These are phyloP conservation scores for Sugiyamaella sp. DNA, from an alignment of 1,139 yeast genomes.

Conservation along the genomic window DNA sequence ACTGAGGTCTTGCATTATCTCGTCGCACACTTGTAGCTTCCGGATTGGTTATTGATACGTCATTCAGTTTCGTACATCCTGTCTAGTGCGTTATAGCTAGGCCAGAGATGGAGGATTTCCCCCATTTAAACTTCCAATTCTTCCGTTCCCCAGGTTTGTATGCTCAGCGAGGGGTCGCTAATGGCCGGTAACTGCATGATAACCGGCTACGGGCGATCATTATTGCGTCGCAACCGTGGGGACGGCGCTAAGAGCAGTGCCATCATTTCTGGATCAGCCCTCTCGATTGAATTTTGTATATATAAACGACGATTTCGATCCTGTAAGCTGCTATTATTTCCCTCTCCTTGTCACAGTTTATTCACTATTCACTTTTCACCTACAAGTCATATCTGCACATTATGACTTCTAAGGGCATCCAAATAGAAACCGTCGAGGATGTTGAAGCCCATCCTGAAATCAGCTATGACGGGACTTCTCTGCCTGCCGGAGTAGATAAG, in stretches of 20 bases:
- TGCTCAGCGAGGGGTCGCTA: too few relatives aligned
- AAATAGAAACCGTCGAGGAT: slow-evolving; percentile 4
- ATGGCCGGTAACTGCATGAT: neutral
- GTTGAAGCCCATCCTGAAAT: neutral
- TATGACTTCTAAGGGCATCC: neutral
- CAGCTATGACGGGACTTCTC: neutral
- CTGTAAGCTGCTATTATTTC: neutral
- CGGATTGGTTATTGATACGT: too few relatives aligned
- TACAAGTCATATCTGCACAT: too few relatives aligned
- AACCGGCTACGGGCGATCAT: neutral
- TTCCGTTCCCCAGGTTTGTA: too few relatives aligned
- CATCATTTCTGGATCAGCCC: neutral
- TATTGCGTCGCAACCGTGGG: slow-evolving; percentile 2
- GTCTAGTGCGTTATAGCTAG: too few relatives aligned
- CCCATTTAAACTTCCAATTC: too few relatives aligned
- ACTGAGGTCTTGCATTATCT: too few relatives aligned
- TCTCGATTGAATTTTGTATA: neutral
- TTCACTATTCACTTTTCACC: too few relatives aligned
- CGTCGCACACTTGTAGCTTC: too few relatives aligned
- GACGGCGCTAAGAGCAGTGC: too few relatives aligned
- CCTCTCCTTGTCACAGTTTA: neutral
- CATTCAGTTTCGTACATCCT: too few relatives aligned
- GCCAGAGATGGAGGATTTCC: too few relatives aligned
- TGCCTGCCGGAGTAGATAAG: slow-evolving; percentile 4
- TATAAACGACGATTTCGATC: neutral